phyloP scores from a whole-genome alignment of 768 basidiomycete genomes.

The Ephemerocybe angulata region DNA sequence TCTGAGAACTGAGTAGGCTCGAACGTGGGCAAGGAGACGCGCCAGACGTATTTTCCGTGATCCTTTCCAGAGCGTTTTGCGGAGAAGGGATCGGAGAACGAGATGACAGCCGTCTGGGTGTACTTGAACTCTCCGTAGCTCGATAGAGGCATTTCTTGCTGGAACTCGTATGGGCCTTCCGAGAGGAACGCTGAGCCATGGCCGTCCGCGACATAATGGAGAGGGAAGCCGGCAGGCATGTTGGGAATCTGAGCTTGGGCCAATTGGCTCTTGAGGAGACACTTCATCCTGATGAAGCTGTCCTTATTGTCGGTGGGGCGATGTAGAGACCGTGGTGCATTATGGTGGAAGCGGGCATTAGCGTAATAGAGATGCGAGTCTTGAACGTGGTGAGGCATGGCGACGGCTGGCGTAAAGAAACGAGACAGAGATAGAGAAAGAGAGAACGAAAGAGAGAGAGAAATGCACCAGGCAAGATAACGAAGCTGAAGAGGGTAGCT shows the following conservation, averaged over 20 bases:
- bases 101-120: slow-evolving; percentile 16
- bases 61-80: slow-evolving; percentile 1
- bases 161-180: slow-evolving; percentile 35
- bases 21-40: slow-evolving; percentile 22
- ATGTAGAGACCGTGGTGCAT: not conserved
- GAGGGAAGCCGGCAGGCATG: slow-evolving; percentile 36
- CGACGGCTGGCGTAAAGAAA: not conserved
- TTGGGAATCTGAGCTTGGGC: slow-evolving; percentile 26
- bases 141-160: slow-evolving; percentile 23
- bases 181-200: slow-evolving; percentile 21
- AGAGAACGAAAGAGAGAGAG: not conserved
- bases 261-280: slow-evolving; percentile 20
- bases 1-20: slow-evolving; percentile 19
- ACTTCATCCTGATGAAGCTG: slow-evolving; percentile 2
- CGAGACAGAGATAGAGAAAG: not conserved
- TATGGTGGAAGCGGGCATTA: not conserved
- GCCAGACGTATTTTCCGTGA: slow-evolving; percentile 28
- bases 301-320: not conserved
- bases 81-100: slow-evolving; percentile 20
- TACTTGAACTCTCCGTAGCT: slow-evolving; percentile 18
- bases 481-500: not conserved
- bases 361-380: not conserved
- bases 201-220: slow-evolving; percentile 23
- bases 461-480: slow-evolving; percentile 3
- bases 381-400: not conserved